Evolutionary conservation across 1,284 basidiomycete species (phyloP).

Genomic region (Rhodotorula sp.): DNA sequence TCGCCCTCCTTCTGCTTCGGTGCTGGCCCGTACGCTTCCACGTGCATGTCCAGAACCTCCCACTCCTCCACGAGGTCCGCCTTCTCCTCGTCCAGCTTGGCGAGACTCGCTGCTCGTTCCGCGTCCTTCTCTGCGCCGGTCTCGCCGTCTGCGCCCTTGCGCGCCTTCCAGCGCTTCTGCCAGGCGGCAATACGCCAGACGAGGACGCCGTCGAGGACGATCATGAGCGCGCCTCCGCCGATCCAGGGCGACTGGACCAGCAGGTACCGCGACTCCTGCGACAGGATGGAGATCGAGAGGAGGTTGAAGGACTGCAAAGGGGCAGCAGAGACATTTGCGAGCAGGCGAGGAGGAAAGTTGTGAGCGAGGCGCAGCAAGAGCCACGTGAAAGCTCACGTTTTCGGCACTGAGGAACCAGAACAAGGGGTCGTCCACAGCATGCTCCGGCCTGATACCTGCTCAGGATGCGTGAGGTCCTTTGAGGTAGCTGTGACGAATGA

Average conservation of each 20-base stretch:
- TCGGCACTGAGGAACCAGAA: slow-evolving; percentile 10
- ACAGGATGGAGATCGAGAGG: slow-evolving; percentile 6
- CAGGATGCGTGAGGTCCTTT: neutral
- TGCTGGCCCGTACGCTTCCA: no score
- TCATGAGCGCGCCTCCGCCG: slow-evolving; percentile 1
- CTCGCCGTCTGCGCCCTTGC: neutral
- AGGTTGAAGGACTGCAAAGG: slow-evolving; percentile 20
- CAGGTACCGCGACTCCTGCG: neutral
- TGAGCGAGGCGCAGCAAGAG: neutral
- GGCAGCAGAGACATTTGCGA: no score
- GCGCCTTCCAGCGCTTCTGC: neutral
- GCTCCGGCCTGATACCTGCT: neutral
- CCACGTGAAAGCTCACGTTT: neutral
- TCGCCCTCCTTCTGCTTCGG: no score
- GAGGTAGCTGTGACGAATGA: neutral
- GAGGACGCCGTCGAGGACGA: slow-evolving; percentile 2
- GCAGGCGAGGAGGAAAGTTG: neutral
- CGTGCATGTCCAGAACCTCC: neutral
- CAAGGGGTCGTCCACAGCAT: neutral
- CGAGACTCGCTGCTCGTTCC: neutral
- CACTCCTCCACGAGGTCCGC: neutral
- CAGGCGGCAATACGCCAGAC: neutral
- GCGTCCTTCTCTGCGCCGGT: neutral
- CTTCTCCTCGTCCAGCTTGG: neutral
- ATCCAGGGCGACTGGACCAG: slow-evolving; percentile 4